Conservation (phyloP, 2,329 filamentous ascomycete genomes). For the Cadophora sp. region DNA sequence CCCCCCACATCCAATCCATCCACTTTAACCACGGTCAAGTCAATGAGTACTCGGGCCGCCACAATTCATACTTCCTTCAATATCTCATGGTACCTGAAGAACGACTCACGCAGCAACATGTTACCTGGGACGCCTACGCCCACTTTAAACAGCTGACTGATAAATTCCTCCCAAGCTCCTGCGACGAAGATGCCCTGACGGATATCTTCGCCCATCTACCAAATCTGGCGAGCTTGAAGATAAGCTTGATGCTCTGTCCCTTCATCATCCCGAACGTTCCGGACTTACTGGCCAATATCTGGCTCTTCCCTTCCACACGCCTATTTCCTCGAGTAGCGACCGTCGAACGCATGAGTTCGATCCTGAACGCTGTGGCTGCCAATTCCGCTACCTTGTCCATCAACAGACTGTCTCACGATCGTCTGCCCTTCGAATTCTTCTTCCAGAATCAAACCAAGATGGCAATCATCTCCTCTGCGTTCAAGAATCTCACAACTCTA, state of each 20-base stretch:
- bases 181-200: constrained; percentile 30
- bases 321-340: constrained; percentile 35
- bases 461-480: constrained; percentile 28
- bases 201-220: constrained; percentile 32
- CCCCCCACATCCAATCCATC: constrained; percentile 33
- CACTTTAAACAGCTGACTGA: constrained; percentile 43
- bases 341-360: constrained; percentile 34
- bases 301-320: constrained; percentile 39
- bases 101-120: constrained; percentile 41
- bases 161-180: constrained; percentile 34
- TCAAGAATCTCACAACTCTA: constrained; percentile 32
- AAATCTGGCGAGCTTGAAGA: constrained; percentile 35
- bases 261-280: constrained; percentile 29
- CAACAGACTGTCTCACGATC: constrained; percentile 37
- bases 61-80: constrained; percentile 43
- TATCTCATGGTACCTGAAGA: constrained; percentile 39
- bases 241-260: constrained; percentile 36
- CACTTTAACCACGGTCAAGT: constrained; percentile 41
- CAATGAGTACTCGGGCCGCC: constrained; percentile 43
- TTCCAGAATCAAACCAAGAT: constrained; percentile 31
- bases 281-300: constrained; percentile 35
- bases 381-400: constrained; percentile 27
- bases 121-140: constrained; percentile 44
- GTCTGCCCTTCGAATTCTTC: constrained; percentile 43
- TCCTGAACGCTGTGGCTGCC: constrained; percentile 30